Percentiles rank a stretch among this genome's conserved stretches.
These are phyloP conservation scores for Aechmea fasciata DNA, from an alignment of 176 grass and related monocot species.

Conservation along the genomic window DNA sequence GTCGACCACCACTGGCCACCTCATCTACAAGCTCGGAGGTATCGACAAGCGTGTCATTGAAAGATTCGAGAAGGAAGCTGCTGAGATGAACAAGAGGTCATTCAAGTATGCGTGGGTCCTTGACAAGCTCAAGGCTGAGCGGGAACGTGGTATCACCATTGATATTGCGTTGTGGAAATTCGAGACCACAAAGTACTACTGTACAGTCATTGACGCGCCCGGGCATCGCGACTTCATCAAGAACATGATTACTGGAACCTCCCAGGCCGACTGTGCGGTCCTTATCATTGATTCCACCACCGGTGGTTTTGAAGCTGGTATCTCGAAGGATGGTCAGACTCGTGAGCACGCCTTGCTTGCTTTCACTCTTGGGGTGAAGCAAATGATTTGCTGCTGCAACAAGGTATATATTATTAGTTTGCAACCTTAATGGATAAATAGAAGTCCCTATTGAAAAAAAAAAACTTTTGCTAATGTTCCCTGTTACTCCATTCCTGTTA, in stretches of 20 bases:
- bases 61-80: conserved; percentile 60
- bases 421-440: not conserved
- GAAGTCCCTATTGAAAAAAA: too few relatives aligned
- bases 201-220: conserved; percentile 73
- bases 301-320: conserved; percentile 86
- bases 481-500: too few relatives aligned
- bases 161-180: conserved; percentile 81
- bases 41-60: conserved; percentile 92
- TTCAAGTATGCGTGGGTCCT: conserved; percentile 89
- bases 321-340: conserved; percentile 76
- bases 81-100: conserved; percentile 75
- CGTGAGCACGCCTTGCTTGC: conserved; percentile 76
- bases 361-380: conserved; percentile 76
- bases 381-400: conserved; percentile 93
- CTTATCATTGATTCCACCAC: conserved; percentile 82
- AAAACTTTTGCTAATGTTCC: too few relatives aligned
- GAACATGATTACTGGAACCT: conserved; percentile 86
- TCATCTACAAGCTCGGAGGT: conserved; percentile 88
- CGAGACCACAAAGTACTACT: conserved; percentile 69
- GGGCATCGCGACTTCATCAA: conserved; percentile 84
- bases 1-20: conserved; percentile 75
- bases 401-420: conserved; percentile 36
- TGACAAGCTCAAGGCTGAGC: conserved; percentile 88
- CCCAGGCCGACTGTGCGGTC: conserved; percentile 74
- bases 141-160: conserved; percentile 71